Conservation (phyloP, 169 alveolate genomes). For the Theileria parva region DNA sequence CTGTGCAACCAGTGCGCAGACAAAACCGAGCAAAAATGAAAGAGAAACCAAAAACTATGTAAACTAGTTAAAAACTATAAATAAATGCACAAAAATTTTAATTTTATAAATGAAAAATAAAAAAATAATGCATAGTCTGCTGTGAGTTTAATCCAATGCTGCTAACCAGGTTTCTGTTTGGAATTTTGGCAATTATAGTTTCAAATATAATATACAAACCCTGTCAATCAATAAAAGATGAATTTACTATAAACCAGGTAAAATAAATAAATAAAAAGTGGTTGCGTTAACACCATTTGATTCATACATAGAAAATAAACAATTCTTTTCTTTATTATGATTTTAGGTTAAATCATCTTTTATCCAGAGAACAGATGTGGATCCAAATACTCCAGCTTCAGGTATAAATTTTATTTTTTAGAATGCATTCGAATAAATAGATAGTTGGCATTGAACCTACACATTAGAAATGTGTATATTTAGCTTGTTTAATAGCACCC, state of each 20-base stretch:
- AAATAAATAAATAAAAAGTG: neutral
- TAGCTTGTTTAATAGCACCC: neutral
- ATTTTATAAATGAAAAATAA: neutral
- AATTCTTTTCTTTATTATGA: too few relatives aligned
- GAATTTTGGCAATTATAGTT: constrained; percentile 18
- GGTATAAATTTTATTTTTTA: neutral
- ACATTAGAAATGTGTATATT: neutral
- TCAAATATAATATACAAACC: constrained; percentile 7
- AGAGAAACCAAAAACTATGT: neutral
- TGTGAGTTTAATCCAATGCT: constrained; percentile 1
- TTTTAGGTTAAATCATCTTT: neutral
- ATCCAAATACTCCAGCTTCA: neutral
- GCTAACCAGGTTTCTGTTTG: constrained; percentile 1
- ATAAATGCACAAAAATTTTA: neutral
- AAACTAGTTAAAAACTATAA: neutral
- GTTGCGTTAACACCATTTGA: neutral
- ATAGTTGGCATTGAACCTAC: neutral
- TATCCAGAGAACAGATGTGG: neutral
- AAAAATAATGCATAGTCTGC: constrained; percentile 2
- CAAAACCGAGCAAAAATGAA: constrained; percentile 1
- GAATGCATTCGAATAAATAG: too few relatives aligned
- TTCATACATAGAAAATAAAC: neutral
- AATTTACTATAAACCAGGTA: neutral
- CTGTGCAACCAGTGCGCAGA: constrained; percentile 39
- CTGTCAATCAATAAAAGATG: constrained; percentile 5